Evolutionary conservation across 2,329 filamentous ascomycete genomes (phyloP).

Genomic region (Paraphaeosphaeria minitans): DNA sequence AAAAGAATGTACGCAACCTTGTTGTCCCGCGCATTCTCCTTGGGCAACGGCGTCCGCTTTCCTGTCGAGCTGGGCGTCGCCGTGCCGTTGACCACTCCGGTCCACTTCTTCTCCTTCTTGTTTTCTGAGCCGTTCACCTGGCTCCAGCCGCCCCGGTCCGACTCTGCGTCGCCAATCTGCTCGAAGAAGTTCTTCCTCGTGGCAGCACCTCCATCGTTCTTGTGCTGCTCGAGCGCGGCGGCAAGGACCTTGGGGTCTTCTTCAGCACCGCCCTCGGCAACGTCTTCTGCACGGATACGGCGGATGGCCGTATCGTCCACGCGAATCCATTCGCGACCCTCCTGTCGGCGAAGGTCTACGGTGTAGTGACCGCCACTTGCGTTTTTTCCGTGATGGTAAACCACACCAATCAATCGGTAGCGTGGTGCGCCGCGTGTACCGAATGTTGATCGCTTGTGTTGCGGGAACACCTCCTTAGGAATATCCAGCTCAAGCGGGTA

Average conservation of each 20-base stretch:
- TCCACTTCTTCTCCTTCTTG: conserved; percentile 70
- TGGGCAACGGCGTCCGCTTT: conserved; percentile 58
- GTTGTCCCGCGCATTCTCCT: conserved; percentile 76
- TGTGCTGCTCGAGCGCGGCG: conserved; percentile 69
- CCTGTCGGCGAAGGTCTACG: conserved; percentile 92
- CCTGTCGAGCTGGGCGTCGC: conserved; percentile 58
- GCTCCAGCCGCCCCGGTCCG: conserved; percentile 77
- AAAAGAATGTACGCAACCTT: conserved; percentile 97
- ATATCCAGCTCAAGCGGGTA: conserved; percentile 96
- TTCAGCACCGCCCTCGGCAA: conserved; percentile 82
- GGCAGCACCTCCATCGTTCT: conserved; percentile 58
- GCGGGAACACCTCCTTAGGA: conserved; percentile 84
- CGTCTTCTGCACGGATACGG: conserved; percentile 83
- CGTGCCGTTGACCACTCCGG: conserved; percentile 66
- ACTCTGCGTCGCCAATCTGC: conserved; percentile 64
- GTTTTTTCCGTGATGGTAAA: conserved; percentile 98
- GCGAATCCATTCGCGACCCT: conserved; percentile 94
- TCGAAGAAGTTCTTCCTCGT: conserved; percentile 75
- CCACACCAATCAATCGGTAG: conserved; percentile 85
- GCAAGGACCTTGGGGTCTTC: conserved; percentile 75
- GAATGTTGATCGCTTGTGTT: conserved; percentile 70
- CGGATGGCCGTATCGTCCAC: conserved; percentile 92
- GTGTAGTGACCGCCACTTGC: conserved; percentile 97
- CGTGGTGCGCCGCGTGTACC: conserved; percentile 73
- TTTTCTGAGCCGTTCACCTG: conserved; percentile 72